Evolutionary conservation across 2,329 filamentous ascomycete genomes (phyloP).

Genomic region (Exophiala sp.): DNA sequence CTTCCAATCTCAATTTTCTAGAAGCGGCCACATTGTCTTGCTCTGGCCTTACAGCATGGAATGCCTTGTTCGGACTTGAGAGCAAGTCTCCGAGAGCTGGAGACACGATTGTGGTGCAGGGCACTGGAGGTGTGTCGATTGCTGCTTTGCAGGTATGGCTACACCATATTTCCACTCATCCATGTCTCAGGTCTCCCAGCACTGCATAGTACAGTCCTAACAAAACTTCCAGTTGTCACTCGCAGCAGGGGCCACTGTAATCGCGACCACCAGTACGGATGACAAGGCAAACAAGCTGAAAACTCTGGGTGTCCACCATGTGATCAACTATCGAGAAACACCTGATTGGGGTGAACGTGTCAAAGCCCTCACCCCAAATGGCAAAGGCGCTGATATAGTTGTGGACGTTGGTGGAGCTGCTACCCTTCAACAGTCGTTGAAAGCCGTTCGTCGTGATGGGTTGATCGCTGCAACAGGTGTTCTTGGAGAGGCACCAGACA

Average conservation of each 20-base stretch:
- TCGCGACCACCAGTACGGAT: constrained; percentile 51
- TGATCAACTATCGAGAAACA: constrained; percentile 49
- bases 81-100: constrained; percentile 50
- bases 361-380: constrained; percentile 38
- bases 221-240: too few relatives aligned
- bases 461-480: too few relatives aligned
- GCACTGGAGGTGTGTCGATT: constrained; percentile 58
- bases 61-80: constrained; percentile 58
- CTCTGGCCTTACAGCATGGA: constrained; percentile 64
- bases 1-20: constrained; percentile 51
- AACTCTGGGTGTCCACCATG: constrained; percentile 42
- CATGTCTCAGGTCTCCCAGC: too few relatives aligned
- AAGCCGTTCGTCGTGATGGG: too few relatives aligned
- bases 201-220: too few relatives aligned
- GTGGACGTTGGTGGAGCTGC: constrained; percentile 41
- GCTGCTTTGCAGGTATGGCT: constrained; percentile 29
- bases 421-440: constrained; percentile 38
- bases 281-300: constrained; percentile 42
- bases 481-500: too few relatives aligned
- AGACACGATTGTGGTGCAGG: constrained; percentile 56
- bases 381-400: constrained; percentile 43
- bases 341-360: constrained; percentile 47
- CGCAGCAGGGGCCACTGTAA: constrained; percentile 44
- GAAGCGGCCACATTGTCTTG: constrained; percentile 60
- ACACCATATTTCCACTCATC: neutral